Evolutionary conservation across 2,329 filamentous ascomycete species (phyloP), one percentile per base, ranked within the genome.

Genomic region (Leptoxyphium fumago): DNA sequence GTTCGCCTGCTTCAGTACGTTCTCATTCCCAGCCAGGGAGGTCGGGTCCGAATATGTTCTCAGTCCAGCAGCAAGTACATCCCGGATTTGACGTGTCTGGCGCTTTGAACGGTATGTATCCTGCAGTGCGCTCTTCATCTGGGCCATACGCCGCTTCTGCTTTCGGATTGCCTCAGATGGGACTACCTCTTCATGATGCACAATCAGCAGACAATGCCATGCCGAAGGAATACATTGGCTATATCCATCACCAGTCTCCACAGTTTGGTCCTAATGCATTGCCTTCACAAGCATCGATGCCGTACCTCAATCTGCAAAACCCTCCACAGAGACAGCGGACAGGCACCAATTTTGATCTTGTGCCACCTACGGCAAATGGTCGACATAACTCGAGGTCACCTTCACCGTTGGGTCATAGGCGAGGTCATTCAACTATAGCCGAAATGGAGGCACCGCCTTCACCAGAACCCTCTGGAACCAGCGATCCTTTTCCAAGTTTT

Each of bases 21-120:
- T 72, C 69, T 29, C 69, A 72, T 44, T 71, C 68, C 7, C 69
- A 72, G 47, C 69, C 69, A 43, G 64, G 68, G 15, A 65, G 69
- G 30, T 63, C 62, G 7, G 49, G 64, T 40, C 62, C 60, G 28
- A 64, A 64, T 46, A 61, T 64, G 26, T 49, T 65, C 30, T 50
- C 63, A 4, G 43, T 66, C 43, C 61, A 62, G 44, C 57, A 58
- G 42, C 54, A 61, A 29, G 55, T 50, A 10, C 61, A 61, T 34
- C 61, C 62, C 36, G 64, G 63, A 8, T 69, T 66, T 48, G 61
- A 64, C 46, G 50, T 61, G 8, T 55, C 55, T 36, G 58, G 60
- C 53, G 51, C 50, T 10, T 54, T 62, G 39, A 50, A 48, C 26
- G 48, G 49, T 47, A 58, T 38, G 46, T 65, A 52, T 50, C 63